These are phyloP conservation scores for Candida neerlandica DNA, from an alignment of 1,139 yeast genomes.

Conservation along the genomic window DNA sequence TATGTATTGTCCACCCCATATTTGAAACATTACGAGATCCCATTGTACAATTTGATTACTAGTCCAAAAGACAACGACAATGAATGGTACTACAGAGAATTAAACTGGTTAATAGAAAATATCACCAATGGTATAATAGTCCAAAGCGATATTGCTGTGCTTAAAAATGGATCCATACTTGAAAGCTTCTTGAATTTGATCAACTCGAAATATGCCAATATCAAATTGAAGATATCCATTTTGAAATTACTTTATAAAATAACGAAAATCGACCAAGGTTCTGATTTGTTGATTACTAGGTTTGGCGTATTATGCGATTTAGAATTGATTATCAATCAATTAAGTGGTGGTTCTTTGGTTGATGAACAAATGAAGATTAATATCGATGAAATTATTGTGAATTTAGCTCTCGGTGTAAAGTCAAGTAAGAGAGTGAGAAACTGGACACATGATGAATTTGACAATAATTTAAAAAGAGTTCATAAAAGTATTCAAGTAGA, in stretches of 20 bases:
- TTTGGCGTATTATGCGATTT: slow-evolving; percentile 57
- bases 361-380: slow-evolving; percentile 43
- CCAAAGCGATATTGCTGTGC: slow-evolving; percentile 51
- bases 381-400: slow-evolving; percentile 46
- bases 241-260: slow-evolving; percentile 49
- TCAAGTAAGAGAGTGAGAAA: slow-evolving; percentile 57
- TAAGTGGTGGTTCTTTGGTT: slow-evolving; percentile 22
- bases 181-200: slow-evolving; percentile 68
- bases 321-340: slow-evolving; percentile 40
- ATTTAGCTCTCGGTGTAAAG: slow-evolving; percentile 45
- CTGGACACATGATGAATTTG: slow-evolving; percentile 60
- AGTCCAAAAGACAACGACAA: slow-evolving; percentile 40
- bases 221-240: slow-evolving; percentile 41
- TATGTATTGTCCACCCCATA: slow-evolving; percentile 62
- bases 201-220: slow-evolving; percentile 50
- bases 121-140: slow-evolving; percentile 50
- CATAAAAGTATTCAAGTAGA: slow-evolving; percentile 14
- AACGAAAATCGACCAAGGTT: slow-evolving; percentile 61
- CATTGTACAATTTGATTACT: slow-evolving; percentile 57
- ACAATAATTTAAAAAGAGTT: slow-evolving; percentile 47
- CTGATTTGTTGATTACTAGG: slow-evolving; percentile 62
- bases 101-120: slow-evolving; percentile 65
- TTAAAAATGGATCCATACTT: slow-evolving; percentile 55
- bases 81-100: slow-evolving; percentile 59
- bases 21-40: slow-evolving; percentile 60